Evolutionary conservation across 331 rosid genomes (phyloP).

Genomic region (Phaseolus coccineus): DNA sequence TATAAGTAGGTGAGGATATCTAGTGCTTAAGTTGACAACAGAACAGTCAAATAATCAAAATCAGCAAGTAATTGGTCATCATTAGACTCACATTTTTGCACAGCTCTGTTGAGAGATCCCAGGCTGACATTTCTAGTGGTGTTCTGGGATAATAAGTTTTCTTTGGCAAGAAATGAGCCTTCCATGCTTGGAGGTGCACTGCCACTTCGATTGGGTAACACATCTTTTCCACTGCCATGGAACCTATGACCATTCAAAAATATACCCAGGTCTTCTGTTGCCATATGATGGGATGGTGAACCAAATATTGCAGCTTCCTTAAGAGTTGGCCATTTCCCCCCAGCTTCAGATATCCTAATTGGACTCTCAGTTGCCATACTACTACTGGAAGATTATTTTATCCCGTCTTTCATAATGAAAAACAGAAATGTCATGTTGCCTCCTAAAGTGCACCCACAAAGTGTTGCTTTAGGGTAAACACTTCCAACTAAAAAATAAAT

Average conservation of each 20-base stretch:
- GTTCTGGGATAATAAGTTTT: conserved; percentile 55
- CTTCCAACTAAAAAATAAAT: background rate
- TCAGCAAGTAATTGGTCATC: conserved; percentile 41
- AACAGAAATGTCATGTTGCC: conserved; percentile 40
- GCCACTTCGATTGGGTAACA: conserved; percentile 67
- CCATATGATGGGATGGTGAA: conserved; percentile 53
- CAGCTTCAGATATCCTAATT: conserved; percentile 74
- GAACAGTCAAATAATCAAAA: conserved; percentile 44
- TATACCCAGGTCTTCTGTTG: conserved; percentile 61
- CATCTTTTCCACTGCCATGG: conserved; percentile 51
- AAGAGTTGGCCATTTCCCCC: conserved; percentile 71
- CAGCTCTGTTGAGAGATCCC: conserved; percentile 53
- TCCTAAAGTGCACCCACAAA: conserved; percentile 43
- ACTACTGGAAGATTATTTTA: conserved; percentile 37
- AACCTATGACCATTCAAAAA: conserved; percentile 61
- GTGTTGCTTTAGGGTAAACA: conserved; percentile 23
- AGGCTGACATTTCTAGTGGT: conserved; percentile 48
- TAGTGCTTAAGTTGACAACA: conserved; percentile 42
- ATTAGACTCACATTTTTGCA: conserved; percentile 48
- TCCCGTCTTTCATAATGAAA: conserved; percentile 34
- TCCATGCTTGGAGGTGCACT: conserved; percentile 83
- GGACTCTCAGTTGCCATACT: conserved; percentile 80
- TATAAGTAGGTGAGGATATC: conserved; percentile 4
- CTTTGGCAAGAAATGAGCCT: conserved; percentile 64
- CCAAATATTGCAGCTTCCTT: conserved; percentile 55